These are phyloP conservation scores for Moesziomyces sp. DNA, from an alignment of 1,284 basidiomycete species.

Conservation along the genomic window DNA sequence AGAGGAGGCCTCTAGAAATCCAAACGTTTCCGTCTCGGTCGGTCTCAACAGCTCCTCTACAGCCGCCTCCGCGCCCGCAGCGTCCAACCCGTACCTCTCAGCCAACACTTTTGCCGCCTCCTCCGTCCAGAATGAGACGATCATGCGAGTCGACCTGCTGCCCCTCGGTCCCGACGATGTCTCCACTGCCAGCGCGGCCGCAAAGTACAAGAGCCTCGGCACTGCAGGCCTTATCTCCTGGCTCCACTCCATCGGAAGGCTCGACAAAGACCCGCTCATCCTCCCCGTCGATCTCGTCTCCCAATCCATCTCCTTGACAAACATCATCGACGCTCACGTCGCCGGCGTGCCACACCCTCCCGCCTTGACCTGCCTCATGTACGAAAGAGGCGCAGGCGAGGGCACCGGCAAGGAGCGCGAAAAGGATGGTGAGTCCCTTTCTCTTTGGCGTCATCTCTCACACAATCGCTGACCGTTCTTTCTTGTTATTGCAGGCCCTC, in stretches of 20 bases:
- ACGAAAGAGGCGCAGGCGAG: constrained; percentile 62
- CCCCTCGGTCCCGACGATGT: constrained; percentile 58
- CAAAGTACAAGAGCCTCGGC: constrained; percentile 52
- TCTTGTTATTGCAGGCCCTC: constrained; percentile 32
- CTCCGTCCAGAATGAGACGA: constrained; percentile 34
- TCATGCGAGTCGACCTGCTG: constrained; percentile 59
- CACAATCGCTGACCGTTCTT: neutral
- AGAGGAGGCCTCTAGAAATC: constrained; percentile 36
- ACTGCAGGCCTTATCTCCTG: constrained; percentile 65
- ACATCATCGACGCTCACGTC: constrained; percentile 55
- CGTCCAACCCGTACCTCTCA: constrained; percentile 29
- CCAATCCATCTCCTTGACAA: constrained; percentile 54
- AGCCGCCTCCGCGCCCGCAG: constrained; percentile 16
- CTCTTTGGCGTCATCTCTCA: neutral
- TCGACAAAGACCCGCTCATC: constrained; percentile 64
- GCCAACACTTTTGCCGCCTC: constrained; percentile 34
- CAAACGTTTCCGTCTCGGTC: constrained; percentile 53
- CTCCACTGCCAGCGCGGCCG: constrained; percentile 15
- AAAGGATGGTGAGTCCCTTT: constrained; percentile 46
- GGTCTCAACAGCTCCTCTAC: constrained; percentile 40
- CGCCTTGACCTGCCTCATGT: constrained; percentile 55
- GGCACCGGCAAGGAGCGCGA: constrained; percentile 64
- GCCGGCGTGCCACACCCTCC: constrained; percentile 45
- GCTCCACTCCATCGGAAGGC: constrained; percentile 61
- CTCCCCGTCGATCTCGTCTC: constrained; percentile 63